phyloP scores from a whole-genome alignment of 768 basidiomycete genomes.

The Pleurotus ostreatus region DNA sequence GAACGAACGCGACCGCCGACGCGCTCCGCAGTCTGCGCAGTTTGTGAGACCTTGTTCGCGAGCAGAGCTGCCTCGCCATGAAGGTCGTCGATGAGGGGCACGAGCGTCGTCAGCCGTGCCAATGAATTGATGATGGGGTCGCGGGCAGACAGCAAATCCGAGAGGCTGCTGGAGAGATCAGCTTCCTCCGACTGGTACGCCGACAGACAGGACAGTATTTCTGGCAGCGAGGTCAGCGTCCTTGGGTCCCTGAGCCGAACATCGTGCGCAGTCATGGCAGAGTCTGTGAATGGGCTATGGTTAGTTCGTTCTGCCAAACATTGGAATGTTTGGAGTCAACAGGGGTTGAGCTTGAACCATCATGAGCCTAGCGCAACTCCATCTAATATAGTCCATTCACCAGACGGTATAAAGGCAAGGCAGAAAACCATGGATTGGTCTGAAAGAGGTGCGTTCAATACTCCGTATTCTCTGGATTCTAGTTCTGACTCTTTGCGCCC shows the following conservation, averaged over 20 bases:
- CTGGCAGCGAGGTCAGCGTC: constrained; percentile 55
- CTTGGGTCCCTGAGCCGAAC: constrained; percentile 26
- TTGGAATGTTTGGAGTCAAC: no score
- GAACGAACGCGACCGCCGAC: constrained; percentile 88
- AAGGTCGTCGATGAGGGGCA: constrained; percentile 61
- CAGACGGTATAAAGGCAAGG: no score
- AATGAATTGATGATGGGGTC: constrained; percentile 65
- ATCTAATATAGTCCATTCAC: no score
- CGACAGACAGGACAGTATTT: constrained; percentile 74
- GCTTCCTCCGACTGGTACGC: constrained; percentile 74
- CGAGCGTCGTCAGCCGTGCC: constrained; percentile 53
- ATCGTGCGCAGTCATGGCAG: background rate
- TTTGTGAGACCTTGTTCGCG: constrained; percentile 57
- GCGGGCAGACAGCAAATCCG: constrained; percentile 63
- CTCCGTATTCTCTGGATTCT: no score
- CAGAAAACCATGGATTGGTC: no score
- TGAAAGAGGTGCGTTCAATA: background rate
- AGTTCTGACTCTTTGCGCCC: background rate
- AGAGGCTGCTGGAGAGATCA: constrained; percentile 68
- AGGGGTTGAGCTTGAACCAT: no score
- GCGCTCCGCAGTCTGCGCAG: constrained; percentile 76
- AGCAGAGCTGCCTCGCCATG: constrained; percentile 53
- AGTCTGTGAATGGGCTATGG: no score
- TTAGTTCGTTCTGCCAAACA: no score
- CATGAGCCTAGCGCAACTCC: no score